Evolutionary conservation across 148 eudicot genomes (phyloP), one percentile per base, ranked within the genome.

Genomic region (Rhododendron henanense): DNA sequence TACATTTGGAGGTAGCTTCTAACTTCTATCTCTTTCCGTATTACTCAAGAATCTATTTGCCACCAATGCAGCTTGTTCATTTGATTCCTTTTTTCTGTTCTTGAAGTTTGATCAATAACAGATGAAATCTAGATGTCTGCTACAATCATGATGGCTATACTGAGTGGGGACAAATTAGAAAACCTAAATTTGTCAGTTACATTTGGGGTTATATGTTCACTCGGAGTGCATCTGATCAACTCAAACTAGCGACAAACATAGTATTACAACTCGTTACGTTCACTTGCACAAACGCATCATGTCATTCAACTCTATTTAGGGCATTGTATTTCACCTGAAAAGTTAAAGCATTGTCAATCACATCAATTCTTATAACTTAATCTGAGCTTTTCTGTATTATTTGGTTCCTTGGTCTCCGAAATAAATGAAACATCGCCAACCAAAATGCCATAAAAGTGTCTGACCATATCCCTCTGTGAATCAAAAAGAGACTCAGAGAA

Each of bases 1-100:
- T 95, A 82, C 96, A 94, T 82, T 82, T 92, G n/a, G 93, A 95
- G 98, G 98, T 94, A 86, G 74, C 7, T 83, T 59, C 44, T 71
- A 59, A 59, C 25, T 59, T 59, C 65, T 19, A 5, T 59, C 2
- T 47, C 59, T 47, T 69, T 67, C 51, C 21, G 13, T 57, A 33
- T 47, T 55, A 41, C 51, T 47, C 19, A n/a, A 78, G 13, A 71
- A 28, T 45, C 48, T n/a, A 10, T 78, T 78, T 47, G 50, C 35
- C 35, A 47, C 50, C 57, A 5, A 19, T 7, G 7, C 1, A 45
- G 48, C 81, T 78, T 16, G 83, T 33, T 53, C 31, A 50, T 44
- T 81, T 87, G 13, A 45, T 63, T 44, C 79, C 73, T 79, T 14
- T 84, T 71, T 28, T 41, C 61, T 59, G n/a, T 21, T 59, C 65